These are phyloP conservation scores for Vicia villosa DNA, from an alignment of 306 rosid genomes.

Conservation along the genomic window DNA sequence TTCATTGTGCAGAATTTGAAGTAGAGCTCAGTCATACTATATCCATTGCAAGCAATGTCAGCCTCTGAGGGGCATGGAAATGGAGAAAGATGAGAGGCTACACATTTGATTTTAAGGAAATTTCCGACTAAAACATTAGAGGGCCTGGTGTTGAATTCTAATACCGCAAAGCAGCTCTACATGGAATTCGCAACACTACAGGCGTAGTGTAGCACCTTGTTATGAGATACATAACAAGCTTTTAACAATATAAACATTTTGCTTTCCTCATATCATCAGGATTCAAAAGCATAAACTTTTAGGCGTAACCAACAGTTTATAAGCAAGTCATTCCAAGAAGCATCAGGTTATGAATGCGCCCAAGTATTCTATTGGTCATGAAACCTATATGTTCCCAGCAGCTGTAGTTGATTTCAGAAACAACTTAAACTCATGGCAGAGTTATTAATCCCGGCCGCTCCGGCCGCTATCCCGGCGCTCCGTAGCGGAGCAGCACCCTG, in stretches of 20 bases:
- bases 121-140: background rate
- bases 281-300: background rate
- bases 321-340: background rate
- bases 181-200: background rate
- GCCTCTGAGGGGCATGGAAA: background rate
- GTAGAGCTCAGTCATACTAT: background rate
- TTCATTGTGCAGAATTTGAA: background rate
- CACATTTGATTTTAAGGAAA: background rate
- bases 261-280: conserved; percentile 19
- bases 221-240: background rate
- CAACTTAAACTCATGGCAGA: background rate
- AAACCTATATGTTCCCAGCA: background rate
- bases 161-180: background rate
- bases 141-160: background rate
- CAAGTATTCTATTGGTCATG: conserved; percentile 8
- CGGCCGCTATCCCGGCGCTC: no score
- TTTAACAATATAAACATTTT: background rate
- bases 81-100: background rate
- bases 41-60: conserved; percentile 2
- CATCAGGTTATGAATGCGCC: background rate
- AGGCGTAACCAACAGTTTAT: conserved; percentile 3
- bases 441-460: no score
- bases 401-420: background rate
- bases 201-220: background rate
- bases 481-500: no score